Percentiles rank a stretch among this genome's conserved stretches.
phyloP scores from a whole-genome alignment of 805 yeast genomes.

The Teunomyces lycoperdinae region DNA sequence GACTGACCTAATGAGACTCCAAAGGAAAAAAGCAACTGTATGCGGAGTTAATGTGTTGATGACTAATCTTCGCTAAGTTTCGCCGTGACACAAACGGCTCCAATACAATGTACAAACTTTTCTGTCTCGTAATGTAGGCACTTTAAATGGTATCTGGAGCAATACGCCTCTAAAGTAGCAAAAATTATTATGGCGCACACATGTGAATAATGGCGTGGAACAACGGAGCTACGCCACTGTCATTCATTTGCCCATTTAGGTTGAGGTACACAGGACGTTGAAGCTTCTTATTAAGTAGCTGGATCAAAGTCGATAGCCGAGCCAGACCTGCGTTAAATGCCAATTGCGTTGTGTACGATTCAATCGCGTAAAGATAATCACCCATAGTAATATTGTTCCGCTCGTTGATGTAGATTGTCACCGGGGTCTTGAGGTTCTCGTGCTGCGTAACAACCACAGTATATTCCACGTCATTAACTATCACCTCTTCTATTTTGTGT shows the following conservation, averaged over 20 bases:
- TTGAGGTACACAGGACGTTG: constrained; percentile 29
- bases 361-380: constrained; percentile 30
- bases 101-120: neutral
- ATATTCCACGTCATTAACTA: constrained; percentile 12
- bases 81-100: neutral
- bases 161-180: neutral
- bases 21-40: neutral
- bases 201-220: constrained; percentile 1
- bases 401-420: constrained; percentile 30
- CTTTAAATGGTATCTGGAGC: neutral
- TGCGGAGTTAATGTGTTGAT: neutral
- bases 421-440: constrained; percentile 17
- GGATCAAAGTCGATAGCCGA: constrained; percentile 18
- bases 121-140: no score
- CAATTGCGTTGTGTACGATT: constrained; percentile 18
- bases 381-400: constrained; percentile 20
- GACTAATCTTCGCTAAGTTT: neutral
- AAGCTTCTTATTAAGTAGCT: constrained; percentile 21
- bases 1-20: neutral
- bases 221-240: constrained; percentile 6
- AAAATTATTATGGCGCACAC: neutral
- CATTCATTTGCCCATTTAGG: constrained; percentile 20
- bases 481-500: constrained; percentile 6
- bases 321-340: constrained; percentile 17
- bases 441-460: constrained; percentile 12